A percentile compares a stretch with the other conserved stretches of the same genome.
Evolutionary conservation across 1,139 yeast species (phyloP).

Genomic region (Scheffersomyces cryptocercus): DNA sequence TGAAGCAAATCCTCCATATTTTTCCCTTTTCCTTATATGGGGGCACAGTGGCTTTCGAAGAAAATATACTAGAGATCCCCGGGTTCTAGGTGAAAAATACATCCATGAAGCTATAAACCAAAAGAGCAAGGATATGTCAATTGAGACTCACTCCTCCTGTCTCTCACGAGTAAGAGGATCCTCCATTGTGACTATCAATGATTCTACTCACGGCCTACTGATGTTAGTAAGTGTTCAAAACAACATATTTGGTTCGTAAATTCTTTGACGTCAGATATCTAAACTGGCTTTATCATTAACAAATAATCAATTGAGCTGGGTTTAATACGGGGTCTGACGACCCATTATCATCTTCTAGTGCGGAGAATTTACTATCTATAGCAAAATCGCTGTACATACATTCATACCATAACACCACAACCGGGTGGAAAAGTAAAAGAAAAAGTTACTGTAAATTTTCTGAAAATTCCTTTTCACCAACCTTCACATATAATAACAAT

Average conservation of each 20-base stretch:
- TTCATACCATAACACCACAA: neutral
- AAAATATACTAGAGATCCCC: too few relatives aligned
- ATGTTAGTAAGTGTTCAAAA: conserved; percentile 1
- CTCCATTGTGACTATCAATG: too few relatives aligned
- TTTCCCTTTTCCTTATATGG: too few relatives aligned
- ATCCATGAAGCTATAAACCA: too few relatives aligned
- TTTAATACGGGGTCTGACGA: conserved; percentile 44
- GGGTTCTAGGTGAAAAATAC: too few relatives aligned
- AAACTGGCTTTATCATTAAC: conserved; percentile 48
- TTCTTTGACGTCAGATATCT: conserved; percentile 30
- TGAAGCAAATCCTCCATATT: too few relatives aligned
- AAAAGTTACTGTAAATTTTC: too few relatives aligned
- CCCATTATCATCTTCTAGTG: conserved; percentile 40
- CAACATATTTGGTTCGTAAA: conserved; percentile 6
- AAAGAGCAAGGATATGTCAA: neutral
- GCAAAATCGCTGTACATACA: conserved; percentile 15
- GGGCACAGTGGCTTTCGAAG: too few relatives aligned
- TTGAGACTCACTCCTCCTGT: neutral
- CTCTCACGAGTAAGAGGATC: neutral
- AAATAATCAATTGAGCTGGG: conserved; percentile 59
- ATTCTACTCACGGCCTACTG: neutral
- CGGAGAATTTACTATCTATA: too few relatives aligned
- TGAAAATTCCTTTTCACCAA: too few relatives aligned
- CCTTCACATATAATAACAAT: too few relatives aligned
- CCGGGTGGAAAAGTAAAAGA: too few relatives aligned